Evolutionary conservation across 305 asterid species (phyloP), one percentile per base, ranked within the genome.

Genomic region (Fraxinus nigra): DNA sequence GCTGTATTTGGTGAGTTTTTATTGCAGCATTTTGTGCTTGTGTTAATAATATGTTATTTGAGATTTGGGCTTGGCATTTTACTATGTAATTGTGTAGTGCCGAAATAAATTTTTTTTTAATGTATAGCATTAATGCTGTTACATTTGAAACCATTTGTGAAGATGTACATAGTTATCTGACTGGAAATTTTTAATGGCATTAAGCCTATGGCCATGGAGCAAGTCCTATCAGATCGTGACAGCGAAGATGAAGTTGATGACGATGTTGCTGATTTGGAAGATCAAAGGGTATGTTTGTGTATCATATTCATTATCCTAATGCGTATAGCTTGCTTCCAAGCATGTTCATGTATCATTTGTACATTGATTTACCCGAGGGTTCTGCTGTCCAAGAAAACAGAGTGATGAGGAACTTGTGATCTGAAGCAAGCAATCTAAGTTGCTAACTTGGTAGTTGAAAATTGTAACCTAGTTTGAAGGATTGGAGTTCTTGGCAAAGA

Each of bases 231-330:
- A 32, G 99, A 95, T 81, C 93, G 92, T 18, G 99, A 95, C 85
- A 97, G 99, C 80, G 99, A 97, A 90, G 99, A 95, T 88, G 99
- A 97, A 90, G 98, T 97, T 56, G 99, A 97, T 85, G 99, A 95
- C 82, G 99, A 97, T 88, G 99, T 97, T 80, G 99, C 98, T 30
- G 99, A 97, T 87, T 92, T 97, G 80, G 99, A 97, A 90, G 99
- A 97, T 90, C 90, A 95, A 89, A 91, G 99, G 94, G 99, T 97
- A 82, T 85, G 94, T 67, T 78, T 73, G 65, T 80, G 83, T 84
- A 74, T 85, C 69, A 48, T 78, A 54, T 72, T 63, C 43, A 10
- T 4, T 70, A 56, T 43, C 10, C 63, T 72, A 4, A 32, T 22
- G 32, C 38, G 18, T 78, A 30, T 76, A 28, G 75, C 48, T 63